Percentiles rank a stretch among this genome's conserved stretches.
phyloP scores from a whole-genome alignment of 2,329 filamentous ascomycete species.

The Trichoderma endophyticum region DNA sequence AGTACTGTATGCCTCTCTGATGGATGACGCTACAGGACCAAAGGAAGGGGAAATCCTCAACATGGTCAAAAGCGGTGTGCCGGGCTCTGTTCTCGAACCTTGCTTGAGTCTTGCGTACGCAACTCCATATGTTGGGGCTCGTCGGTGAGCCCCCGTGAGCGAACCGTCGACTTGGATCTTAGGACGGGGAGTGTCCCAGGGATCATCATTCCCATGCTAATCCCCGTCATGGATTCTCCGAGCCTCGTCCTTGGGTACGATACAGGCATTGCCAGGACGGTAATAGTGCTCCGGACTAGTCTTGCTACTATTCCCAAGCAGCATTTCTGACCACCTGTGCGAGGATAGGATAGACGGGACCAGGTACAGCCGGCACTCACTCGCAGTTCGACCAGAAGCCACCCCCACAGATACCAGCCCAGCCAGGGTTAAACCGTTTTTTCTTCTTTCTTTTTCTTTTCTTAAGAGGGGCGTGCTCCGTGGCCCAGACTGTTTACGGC shows the following conservation, averaged over 20 bases:
- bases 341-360: background rate
- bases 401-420: slow-evolving; percentile 16
- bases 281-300: background rate
- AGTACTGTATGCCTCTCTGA: background rate
- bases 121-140: slow-evolving; percentile 2
- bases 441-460: background rate
- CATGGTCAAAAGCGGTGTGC: slow-evolving; percentile 12
- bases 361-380: slow-evolving; percentile 7
- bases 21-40: background rate
- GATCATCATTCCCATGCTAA: background rate
- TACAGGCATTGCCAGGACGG: background rate
- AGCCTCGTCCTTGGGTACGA: background rate
- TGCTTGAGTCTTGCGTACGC: background rate
- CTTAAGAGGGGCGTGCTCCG: slow-evolving; percentile 1
- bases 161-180: slow-evolving; percentile 5
- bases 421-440: background rate
- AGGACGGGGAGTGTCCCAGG: slow-evolving; percentile 2
- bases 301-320: background rate
- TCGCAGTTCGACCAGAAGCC: slow-evolving; percentile 4
- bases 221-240: background rate
- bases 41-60: background rate
- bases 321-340: background rate
- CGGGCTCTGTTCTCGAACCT: background rate
- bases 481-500: background rate
- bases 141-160: slow-evolving; percentile 10